Percentiles rank a stretch among this genome's conserved stretches.
Conservation (phyloP, 768 basidiomycete species). For the Coprinopsis cinerea region DNA sequence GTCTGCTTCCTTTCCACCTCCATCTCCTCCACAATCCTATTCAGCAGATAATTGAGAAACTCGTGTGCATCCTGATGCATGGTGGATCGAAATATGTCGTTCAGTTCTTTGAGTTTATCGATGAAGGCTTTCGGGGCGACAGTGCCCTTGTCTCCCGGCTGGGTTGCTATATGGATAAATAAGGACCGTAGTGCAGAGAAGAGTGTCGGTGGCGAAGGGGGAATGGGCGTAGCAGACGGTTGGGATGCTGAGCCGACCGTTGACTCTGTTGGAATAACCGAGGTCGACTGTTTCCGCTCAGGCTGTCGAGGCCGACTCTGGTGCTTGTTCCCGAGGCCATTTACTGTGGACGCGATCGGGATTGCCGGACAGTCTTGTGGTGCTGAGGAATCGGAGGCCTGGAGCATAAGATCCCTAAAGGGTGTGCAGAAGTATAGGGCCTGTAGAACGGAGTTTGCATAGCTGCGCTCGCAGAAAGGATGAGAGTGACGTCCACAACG, state of each 20-base stretch:
- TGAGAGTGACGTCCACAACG: conserved; percentile 2
- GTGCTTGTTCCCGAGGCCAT: conserved; percentile 18
- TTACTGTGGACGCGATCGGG: conserved; percentile 17
- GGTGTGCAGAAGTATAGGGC: conserved; percentile 93
- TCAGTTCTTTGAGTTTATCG: conserved; percentile 88
- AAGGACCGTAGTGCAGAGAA: conserved; percentile 93
- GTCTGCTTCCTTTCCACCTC: conserved; percentile 58
- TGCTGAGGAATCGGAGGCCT: conserved; percentile 48
- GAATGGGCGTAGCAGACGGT: conserved; percentile 39
- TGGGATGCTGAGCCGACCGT: conserved; percentile 21
- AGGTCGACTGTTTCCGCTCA: conserved; percentile 42
- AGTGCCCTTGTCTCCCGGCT: conserved; percentile 75
- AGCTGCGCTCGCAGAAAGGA: conserved; percentile 44
- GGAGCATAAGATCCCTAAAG: conserved; percentile 87
- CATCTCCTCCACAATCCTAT: conserved; percentile 90
- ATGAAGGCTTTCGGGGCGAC: conserved; percentile 89
- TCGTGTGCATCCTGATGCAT: conserved; percentile 99
- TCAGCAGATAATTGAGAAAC: conserved; percentile 91
- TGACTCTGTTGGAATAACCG: conserved; percentile 19
- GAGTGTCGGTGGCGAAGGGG: conserved; percentile 64
- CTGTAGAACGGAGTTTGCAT: conserved; percentile 98
- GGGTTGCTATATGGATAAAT: conserved; percentile 75
- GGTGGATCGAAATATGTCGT: conserved; percentile 83
- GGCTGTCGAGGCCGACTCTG: conserved; percentile 48
- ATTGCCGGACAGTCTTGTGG: conserved; percentile 26